phyloP scores from a whole-genome alignment of 352 stramenopile genomes.

The Globisporangium cystogenes region DNA sequence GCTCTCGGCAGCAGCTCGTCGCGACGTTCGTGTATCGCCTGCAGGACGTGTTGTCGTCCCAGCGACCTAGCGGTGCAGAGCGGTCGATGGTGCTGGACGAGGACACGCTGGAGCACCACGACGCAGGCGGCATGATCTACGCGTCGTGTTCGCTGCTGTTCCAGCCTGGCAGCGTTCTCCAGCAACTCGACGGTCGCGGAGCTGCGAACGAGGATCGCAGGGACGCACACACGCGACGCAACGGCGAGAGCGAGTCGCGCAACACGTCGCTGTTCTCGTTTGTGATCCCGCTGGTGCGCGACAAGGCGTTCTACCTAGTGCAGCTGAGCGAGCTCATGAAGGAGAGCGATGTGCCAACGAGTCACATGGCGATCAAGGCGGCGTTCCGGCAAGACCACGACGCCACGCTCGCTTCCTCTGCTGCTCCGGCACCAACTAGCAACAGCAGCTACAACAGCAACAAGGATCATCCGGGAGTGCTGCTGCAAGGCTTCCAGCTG shows the following conservation, averaged over 20 bases:
- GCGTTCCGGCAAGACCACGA: constrained; percentile 36
- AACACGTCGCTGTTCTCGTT: constrained; percentile 19
- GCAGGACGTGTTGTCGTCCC: constrained; percentile 7
- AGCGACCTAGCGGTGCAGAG: constrained; percentile 6
- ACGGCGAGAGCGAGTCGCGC: not conserved
- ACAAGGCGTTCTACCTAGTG: constrained; percentile 24
- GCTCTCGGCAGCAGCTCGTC: constrained; percentile 18
- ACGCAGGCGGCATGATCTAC: constrained; percentile 18
- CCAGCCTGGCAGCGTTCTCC: constrained; percentile 11
- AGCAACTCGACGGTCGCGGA: not conserved
- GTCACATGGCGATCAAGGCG: constrained; percentile 27
- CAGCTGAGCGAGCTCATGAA: constrained; percentile 29
- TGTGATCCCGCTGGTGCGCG: constrained; percentile 24
- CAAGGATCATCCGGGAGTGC: not conserved
- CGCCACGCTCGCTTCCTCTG: constrained; percentile 12
- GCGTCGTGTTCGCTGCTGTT: constrained; percentile 41
- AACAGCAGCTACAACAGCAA: not conserved
- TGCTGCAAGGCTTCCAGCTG: constrained; percentile 27
- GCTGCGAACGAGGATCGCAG: no score
- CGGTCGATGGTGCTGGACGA: constrained; percentile 24
- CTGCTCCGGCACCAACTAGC: not conserved
- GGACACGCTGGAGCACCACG: constrained; percentile 18
- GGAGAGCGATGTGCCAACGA: constrained; percentile 20
- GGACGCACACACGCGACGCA: not conserved
- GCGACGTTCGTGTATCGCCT: constrained; percentile 33